Conservation (phyloP, 2,329 filamentous ascomycete species). For the Fusarium verticillioides region DNA sequence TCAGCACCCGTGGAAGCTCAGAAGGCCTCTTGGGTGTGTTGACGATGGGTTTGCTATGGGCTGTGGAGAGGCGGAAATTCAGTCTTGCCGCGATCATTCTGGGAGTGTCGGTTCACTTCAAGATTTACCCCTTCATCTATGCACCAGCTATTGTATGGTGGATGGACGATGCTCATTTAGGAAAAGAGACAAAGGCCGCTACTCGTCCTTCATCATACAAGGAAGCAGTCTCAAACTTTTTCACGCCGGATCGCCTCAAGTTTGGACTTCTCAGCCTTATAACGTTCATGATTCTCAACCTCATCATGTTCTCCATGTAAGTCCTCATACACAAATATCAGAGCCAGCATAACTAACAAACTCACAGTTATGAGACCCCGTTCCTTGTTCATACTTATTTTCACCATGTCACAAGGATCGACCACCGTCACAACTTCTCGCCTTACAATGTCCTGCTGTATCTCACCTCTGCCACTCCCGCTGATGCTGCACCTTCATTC, state of each 20-base stretch:
- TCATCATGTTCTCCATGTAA: conserved; percentile 80
- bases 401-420: conserved; percentile 91
- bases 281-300: conserved; percentile 80
- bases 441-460: conserved; percentile 95
- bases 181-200: conserved; percentile 14
- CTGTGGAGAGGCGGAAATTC: conserved; percentile 72
- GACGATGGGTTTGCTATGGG: conserved; percentile 86
- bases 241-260: conserved; percentile 65
- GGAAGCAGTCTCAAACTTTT: conserved; percentile 53
- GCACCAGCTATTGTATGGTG: conserved; percentile 83
- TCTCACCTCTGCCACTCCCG: conserved; percentile 74
- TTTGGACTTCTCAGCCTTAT: conserved; percentile 73
- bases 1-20: conserved; percentile 93
- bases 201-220: conserved; percentile 32
- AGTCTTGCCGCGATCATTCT: conserved; percentile 77
- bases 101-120: conserved; percentile 91
- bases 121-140: conserved; percentile 99
- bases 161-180: conserved; percentile 70
- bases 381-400: conserved; percentile 93
- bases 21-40: conserved; percentile 90
- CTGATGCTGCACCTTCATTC: conserved; percentile 49
- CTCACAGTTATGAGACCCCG: conserved; percentile 75
- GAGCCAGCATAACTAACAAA: background rate
- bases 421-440: conserved; percentile 98
- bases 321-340: conserved; percentile 43